These are phyloP conservation scores for Terfezia boudieri DNA, from an alignment of 495 filamentous ascomycete species.

Conservation along the genomic window DNA sequence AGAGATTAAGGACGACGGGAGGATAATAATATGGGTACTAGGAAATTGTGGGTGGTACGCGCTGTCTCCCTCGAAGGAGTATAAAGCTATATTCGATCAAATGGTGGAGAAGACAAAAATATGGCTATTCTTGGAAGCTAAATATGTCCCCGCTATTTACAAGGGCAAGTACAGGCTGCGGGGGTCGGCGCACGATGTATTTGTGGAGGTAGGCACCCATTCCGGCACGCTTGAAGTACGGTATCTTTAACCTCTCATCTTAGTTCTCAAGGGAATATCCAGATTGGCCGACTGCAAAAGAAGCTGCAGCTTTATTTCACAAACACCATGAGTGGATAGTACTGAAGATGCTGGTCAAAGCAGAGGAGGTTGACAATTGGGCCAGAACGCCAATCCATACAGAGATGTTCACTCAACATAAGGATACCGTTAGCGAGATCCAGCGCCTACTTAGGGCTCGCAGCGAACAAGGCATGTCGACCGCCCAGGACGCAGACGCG, in stretches of 20 bases:
- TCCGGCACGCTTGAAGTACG: not conserved
- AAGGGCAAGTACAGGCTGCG: not conserved
- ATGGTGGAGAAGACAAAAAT: conserved; percentile 10
- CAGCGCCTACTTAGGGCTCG: not conserved
- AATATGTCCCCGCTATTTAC: conserved; percentile 1
- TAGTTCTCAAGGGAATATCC: conserved; percentile 3
- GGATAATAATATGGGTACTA: conserved; percentile 10
- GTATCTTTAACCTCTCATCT: too few relatives aligned
- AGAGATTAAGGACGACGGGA: conserved; percentile 2
- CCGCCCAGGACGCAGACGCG: not conserved
- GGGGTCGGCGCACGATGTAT: not conserved
- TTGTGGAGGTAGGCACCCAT: not conserved
- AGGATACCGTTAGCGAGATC: not conserved
- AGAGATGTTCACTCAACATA: not conserved
- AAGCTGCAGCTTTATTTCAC: conserved; percentile 4
- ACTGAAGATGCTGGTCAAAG: conserved; percentile 6
- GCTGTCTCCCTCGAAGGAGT: conserved; percentile 6
- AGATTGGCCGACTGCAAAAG: not conserved
- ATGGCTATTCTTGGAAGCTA: conserved; percentile 12
- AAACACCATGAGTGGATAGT: conserved; percentile 9
- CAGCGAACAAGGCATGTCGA: not conserved
- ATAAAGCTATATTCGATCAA: conserved; percentile 2
- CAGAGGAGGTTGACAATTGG: conserved; percentile 7
- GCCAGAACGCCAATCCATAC: conserved; percentile 7
- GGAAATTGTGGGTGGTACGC: conserved; percentile 10